A percentile compares a stretch with the other conserved stretches of the same genome.
Evolutionary conservation across 768 basidiomycete genomes (phyloP).

Genomic region (Leccinum longicurvipes): DNA sequence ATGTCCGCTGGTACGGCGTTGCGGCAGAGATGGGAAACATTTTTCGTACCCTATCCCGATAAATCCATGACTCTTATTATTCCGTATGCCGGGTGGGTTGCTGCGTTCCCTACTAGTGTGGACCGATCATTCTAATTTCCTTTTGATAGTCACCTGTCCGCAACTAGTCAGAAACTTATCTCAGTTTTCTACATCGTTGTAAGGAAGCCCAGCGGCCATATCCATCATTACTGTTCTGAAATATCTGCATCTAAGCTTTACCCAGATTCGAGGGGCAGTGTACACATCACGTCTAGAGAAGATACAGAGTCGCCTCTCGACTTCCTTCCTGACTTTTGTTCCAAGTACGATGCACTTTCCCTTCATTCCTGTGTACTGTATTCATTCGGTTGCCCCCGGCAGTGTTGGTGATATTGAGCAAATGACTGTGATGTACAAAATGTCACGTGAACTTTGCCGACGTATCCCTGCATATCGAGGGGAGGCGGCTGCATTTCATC

Average conservation of each 20-base stretch:
- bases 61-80: conserved; percentile 50
- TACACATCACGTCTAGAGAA: conserved; percentile 44
- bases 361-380: neutral
- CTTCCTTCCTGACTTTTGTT: conserved; percentile 45
- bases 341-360: conserved; percentile 32
- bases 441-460: conserved; percentile 48
- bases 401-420: conserved; percentile 39
- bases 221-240: neutral
- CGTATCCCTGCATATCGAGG: conserved; percentile 41
- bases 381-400: neutral
- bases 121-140: neutral
- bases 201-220: neutral
- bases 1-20: conserved; percentile 44
- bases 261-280: conserved; percentile 43
- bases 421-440: conserved; percentile 54
- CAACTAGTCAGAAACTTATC: conserved; percentile 27
- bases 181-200: conserved; percentile 33
- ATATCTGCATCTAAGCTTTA: conserved; percentile 29
- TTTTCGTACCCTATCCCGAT: conserved; percentile 49
- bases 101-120: neutral
- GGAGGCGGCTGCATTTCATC: conserved; percentile 17
- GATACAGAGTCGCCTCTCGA: conserved; percentile 40
- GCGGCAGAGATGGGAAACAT: conserved; percentile 46
- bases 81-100: conserved; percentile 38
- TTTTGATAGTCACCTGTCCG: conserved; percentile 25